Evolutionary conservation across 257 asterid genomes (phyloP).

Genomic region (Solanum sejunctum): DNA sequence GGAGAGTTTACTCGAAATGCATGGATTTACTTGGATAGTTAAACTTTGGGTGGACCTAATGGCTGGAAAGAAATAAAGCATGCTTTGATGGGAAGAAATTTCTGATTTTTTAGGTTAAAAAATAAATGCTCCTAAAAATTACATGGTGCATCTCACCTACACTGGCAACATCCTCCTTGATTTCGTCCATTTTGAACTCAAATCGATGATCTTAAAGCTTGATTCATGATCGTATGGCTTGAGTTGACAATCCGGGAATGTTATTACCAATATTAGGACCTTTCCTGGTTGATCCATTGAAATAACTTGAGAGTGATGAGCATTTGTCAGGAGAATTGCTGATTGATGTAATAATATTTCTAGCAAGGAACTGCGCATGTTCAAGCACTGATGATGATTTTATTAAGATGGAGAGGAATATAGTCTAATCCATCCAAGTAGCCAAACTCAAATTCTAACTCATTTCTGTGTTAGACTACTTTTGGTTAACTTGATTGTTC

Average conservation of each 20-base stretch:
- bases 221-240: background rate
- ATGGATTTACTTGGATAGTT: background rate
- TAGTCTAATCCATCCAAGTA: background rate
- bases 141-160: background rate
- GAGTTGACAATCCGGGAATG: background rate
- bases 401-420: background rate
- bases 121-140: too few relatives aligned
- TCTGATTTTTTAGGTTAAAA: too few relatives aligned
- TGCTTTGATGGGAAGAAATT: too few relatives aligned
- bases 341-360: background rate
- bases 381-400: background rate
- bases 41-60: too few relatives aligned
- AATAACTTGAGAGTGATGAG: background rate
- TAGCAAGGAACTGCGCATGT: background rate
- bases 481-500: background rate
- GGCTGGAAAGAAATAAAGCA: too few relatives aligned
- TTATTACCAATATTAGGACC: background rate
- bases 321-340: background rate
- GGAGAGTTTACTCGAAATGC: background rate
- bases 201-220: background rate
- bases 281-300: background rate
- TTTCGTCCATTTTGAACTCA: background rate
- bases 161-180: background rate
- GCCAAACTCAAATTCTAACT: background rate
- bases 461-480: background rate